These are phyloP conservation scores for Alloteropsis semialata DNA, from an alignment of 176 grass and related monocot species.

Conservation along the genomic window DNA sequence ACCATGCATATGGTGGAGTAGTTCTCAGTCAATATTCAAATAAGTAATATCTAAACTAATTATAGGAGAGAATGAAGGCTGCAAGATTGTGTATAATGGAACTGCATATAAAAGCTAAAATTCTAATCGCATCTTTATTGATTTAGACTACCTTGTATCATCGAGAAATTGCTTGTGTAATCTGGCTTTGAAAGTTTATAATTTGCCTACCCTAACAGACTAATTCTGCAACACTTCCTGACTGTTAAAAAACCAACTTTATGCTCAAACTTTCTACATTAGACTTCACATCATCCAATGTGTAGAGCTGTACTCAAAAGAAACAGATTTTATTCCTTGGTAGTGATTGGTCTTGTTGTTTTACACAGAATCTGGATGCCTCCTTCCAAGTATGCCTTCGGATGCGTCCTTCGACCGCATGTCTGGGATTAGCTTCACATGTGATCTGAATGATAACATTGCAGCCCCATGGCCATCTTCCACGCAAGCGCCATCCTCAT, in stretches of 20 bases:
- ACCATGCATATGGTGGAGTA: not conserved
- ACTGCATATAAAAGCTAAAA: not conserved
- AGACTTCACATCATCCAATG: not conserved
- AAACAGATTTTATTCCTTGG: not conserved
- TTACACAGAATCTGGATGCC: conserved; percentile 85
- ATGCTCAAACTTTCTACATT: not conserved
- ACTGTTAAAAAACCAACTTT: not conserved
- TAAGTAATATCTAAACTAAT: not conserved
- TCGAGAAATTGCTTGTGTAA: not conserved
- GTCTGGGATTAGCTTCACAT: conserved; percentile 94
- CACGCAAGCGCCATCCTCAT: conserved; percentile 56
- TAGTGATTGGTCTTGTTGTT: conserved; percentile 17
- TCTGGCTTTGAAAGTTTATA: conserved; percentile 4
- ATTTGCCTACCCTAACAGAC: conserved; percentile 15
- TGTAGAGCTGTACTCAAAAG: not conserved
- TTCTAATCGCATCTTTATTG: not conserved
- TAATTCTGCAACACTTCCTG: not conserved
- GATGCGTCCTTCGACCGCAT: conserved; percentile 79
- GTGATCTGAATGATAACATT: conserved; percentile 99
- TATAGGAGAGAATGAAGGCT: not conserved
- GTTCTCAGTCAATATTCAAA: not conserved
- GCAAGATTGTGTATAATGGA: not conserved
- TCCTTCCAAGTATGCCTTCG: conserved; percentile 93
- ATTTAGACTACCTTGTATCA: not conserved
- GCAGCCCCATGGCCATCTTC: conserved; percentile 92